Evolutionary conservation across 1,284 basidiomycete genomes (phyloP), one percentile per base, ranked within the genome.

Genomic region (Xerocomus minutiporus): DNA sequence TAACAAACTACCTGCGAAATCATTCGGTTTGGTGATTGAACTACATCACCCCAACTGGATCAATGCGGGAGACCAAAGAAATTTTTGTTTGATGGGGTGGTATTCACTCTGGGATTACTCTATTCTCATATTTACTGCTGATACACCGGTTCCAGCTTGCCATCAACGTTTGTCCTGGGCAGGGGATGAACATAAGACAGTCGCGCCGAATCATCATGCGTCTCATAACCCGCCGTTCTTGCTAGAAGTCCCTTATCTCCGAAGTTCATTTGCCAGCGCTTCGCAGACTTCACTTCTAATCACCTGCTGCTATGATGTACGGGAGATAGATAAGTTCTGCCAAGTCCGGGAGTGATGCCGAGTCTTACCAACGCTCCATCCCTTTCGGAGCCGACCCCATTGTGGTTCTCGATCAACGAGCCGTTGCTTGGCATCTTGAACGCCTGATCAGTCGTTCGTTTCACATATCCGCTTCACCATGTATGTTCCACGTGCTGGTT

Each of bases 401-500:
- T 32, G 31, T 7, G 28, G n/a, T 40, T 36, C 46, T 34, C 32
- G 46, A 46, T 36, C 44, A 44, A n/a, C 29, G 48, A 26, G 20
- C 31, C 12, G 42, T 53, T 20, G 25, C 52, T 38, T 52, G 46
- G 46, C 38, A 36, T 40, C 40, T 36, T 28, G 42, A 49, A 44
- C 34, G 35, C 44, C 48, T 12, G 42, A 29, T n/a, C 46, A 34
- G 13, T 20, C 13, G 34, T 31, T 15, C 31, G 13, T 62, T 60
- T 60, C 59, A 60, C 40, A 41, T 38, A 15, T 25, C 41, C 17
- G 38, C 34, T 20, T 38, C 35, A 39, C 39, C 39, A 36, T 43
- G 59, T 41, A 55, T 51, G 45, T 46, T 44, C 57, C 59, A 61
- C 61, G 57, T 58, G 59, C 23, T 35, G 29, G 45, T 47, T 52